Percentiles rank a stretch among this genome's conserved stretches.
Evolutionary conservation across 2,329 filamentous ascomycete species (phyloP).

Genomic region (Xylaria sp.): DNA sequence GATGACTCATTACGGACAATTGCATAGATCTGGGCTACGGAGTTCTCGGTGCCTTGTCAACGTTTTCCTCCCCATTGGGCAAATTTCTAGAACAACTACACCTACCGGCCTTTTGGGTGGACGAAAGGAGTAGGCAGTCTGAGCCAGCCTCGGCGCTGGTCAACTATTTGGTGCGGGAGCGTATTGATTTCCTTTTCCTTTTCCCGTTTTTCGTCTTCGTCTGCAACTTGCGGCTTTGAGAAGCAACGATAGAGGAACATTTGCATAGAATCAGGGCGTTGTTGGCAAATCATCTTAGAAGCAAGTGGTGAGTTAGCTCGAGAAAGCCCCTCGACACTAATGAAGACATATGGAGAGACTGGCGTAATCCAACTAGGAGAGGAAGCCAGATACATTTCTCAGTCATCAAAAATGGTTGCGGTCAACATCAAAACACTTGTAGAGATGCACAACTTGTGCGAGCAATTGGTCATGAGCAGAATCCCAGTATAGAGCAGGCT

Average conservation of each 20-base stretch:
- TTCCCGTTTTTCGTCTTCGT: constrained; percentile 8
- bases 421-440: constrained; percentile 8
- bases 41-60: constrained; percentile 46
- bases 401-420: constrained; percentile 12
- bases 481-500: constrained; percentile 28
- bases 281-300: constrained; percentile 47
- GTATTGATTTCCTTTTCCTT: constrained; percentile 22
- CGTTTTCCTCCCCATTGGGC: constrained; percentile 30
- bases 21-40: constrained; percentile 51
- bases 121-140: constrained; percentile 15
- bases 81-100: constrained; percentile 30
- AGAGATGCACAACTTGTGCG: constrained; percentile 16
- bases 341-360: constrained; percentile 30
- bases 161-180: constrained; percentile 21
- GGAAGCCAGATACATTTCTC: constrained; percentile 20
- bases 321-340: constrained; percentile 35
- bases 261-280: constrained; percentile 49
- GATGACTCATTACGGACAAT: constrained; percentile 40
- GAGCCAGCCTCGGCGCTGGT: constrained; percentile 21
- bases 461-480: constrained; percentile 18
- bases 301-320: constrained; percentile 38
- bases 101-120: constrained; percentile 28
- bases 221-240: constrained; percentile 31
- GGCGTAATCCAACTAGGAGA: constrained; percentile 11
- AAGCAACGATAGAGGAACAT: constrained; percentile 40